phyloP scores from a whole-genome alignment of 805 yeast genomes.

The Monosporozyma solicola region DNA sequence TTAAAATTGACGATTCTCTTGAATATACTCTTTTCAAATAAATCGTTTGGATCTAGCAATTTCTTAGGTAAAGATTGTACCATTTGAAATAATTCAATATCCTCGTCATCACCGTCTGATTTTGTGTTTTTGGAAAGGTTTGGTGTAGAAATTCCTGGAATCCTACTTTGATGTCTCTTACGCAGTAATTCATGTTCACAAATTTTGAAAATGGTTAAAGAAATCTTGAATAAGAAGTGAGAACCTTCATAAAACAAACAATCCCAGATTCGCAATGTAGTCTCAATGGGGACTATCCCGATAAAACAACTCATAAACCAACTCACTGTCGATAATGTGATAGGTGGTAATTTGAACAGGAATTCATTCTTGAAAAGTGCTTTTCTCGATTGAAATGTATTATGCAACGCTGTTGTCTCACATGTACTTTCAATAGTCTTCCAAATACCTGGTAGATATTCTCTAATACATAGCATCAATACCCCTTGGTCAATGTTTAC shows the following conservation, averaged over 20 bases:
- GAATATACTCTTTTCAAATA: constrained; percentile 63
- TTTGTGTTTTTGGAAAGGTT: not conserved
- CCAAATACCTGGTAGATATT: constrained; percentile 82
- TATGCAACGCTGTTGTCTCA: not conserved
- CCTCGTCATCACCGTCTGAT: constrained; percentile 29
- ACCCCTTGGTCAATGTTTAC: constrained; percentile 95
- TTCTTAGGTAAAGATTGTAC: constrained; percentile 76
- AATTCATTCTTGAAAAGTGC: constrained; percentile 34
- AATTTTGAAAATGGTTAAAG: constrained; percentile 69
- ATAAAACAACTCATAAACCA: constrained; percentile 99
- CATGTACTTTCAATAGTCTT: constrained; percentile 31
- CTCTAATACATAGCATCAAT: constrained; percentile 74
- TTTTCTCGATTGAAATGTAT: not conserved
- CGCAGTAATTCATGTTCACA: constrained; percentile 55
- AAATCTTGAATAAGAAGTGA: constrained; percentile 71
- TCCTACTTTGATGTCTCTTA: constrained; percentile 10
- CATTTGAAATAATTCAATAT: constrained; percentile 68
- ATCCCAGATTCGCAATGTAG: constrained; percentile 89
- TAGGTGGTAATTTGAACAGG: constrained; percentile 73
- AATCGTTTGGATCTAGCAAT: constrained; percentile 55
- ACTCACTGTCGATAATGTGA: constrained; percentile 86
- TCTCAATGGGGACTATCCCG: constrained; percentile 81
- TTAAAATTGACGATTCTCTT: constrained; percentile 65
- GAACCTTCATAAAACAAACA: constrained; percentile 89
- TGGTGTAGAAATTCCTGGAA: not conserved